phyloP scores from a whole-genome alignment of 139 green algal species.

The Chlamydomonas sphaeroides region DNA sequence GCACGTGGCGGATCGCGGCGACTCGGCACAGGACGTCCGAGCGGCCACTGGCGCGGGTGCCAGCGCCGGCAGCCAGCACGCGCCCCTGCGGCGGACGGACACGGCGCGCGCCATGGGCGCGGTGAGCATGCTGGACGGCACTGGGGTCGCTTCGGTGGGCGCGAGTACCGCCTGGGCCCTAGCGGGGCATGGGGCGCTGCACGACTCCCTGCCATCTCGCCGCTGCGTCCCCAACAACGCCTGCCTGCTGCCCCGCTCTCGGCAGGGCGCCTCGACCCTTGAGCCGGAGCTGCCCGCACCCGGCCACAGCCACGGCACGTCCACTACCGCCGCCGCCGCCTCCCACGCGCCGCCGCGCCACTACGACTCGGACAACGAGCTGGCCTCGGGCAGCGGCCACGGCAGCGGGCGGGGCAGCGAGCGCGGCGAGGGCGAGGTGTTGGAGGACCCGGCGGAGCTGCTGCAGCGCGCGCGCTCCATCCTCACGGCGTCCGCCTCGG shows the following conservation, averaged over 20 bases:
- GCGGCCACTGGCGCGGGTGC: not conserved
- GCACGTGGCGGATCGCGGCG: not conserved
- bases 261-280: too few species aligned
- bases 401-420: not conserved
- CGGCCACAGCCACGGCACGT: too few species aligned
- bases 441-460: slow-evolving; percentile 16
- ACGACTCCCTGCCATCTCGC: too few species aligned
- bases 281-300: too few species aligned
- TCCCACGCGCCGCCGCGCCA: not conserved
- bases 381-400: not conserved
- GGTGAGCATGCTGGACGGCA: not conserved
- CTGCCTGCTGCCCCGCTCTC: too few species aligned
- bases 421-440: not conserved
- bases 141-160: too few species aligned
- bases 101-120: not conserved
- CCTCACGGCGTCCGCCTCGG: not conserved
- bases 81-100: slow-evolving; percentile 17
- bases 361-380: slow-evolving; percentile 2
- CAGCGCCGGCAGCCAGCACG: not conserved
- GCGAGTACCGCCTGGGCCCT: too few species aligned
- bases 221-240: too few species aligned
- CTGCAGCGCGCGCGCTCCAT: slow-evolving; percentile 30
- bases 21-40: too few species aligned
- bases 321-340: too few species aligned
- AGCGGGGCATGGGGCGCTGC: too few species aligned